These are phyloP conservation scores for Amoebophrya sp. DNA, from an alignment of 169 alveolate genomes.

Conservation along the genomic window DNA sequence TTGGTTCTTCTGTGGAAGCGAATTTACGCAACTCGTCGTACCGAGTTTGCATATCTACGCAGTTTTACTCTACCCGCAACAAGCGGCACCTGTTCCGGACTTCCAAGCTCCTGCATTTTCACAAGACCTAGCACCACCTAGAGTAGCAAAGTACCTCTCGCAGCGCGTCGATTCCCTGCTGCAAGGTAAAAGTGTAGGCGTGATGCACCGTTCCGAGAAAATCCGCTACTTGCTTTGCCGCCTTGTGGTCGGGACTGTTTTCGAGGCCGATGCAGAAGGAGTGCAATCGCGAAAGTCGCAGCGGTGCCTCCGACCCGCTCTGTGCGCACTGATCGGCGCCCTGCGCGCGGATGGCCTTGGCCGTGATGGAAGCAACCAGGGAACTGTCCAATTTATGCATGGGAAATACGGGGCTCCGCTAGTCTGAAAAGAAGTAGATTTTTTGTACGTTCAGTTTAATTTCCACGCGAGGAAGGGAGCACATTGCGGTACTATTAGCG, in stretches of 20 bases:
- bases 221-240: slow-evolving; percentile 55
- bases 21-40: no score
- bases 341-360: slow-evolving; percentile 42
- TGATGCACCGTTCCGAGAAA: slow-evolving; percentile 69
- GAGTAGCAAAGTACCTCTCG: not conserved
- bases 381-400: slow-evolving; percentile 73
- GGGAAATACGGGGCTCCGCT: no score
- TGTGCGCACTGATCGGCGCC: not conserved
- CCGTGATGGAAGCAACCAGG: slow-evolving; percentile 65
- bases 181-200: slow-evolving; percentile 64
- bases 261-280: slow-evolving; percentile 66
- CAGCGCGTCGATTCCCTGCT: slow-evolving; percentile 53
- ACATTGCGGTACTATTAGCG: no score
- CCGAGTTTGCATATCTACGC: no score
- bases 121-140: no score
- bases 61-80: no score
- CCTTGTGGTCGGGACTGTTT: slow-evolving; percentile 56
- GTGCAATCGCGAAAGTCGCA: slow-evolving; percentile 50
- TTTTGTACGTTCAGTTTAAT: no score
- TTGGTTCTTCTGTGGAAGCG: no score
- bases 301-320: slow-evolving; percentile 27
- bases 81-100: no score
- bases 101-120: no score
- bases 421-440: no score
- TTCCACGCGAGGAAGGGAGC: no score